A percentile compares a stretch with the other conserved stretches of the same genome.
These are phyloP conservation scores for Sclerotinia borealis DNA, from an alignment of 2,329 filamentous ascomycete species.

Conservation along the genomic window DNA sequence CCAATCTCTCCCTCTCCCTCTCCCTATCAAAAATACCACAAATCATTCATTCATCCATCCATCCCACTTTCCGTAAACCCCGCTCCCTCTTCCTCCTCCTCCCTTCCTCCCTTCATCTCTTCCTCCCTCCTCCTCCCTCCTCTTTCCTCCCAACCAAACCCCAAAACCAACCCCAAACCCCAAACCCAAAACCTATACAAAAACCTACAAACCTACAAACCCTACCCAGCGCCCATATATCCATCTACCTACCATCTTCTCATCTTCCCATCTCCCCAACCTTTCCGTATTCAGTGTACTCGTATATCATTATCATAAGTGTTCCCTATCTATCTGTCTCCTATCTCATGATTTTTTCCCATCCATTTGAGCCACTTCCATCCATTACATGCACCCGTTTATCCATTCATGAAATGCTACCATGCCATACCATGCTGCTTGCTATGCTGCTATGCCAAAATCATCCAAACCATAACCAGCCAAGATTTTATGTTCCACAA, in stretches of 20 bases:
- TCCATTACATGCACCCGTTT: no score
- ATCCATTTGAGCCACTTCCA: not conserved
- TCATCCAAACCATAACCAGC: not conserved
- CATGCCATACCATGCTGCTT: not conserved
- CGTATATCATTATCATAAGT: not conserved
- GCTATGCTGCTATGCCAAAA: not conserved
- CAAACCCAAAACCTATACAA: not conserved
- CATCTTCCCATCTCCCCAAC: no score
- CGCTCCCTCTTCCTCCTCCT: not conserved
- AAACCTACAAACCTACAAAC: no score
- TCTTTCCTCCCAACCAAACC: no score
- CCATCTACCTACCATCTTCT: no score
- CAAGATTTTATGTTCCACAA: not conserved
- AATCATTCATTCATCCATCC: not conserved
- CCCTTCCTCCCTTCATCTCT: no score
- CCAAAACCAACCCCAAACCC: not conserved
- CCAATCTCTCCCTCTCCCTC: no score
- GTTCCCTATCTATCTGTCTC: not conserved
- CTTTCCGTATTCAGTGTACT: no score
- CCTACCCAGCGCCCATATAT: no score
- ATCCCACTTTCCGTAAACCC: not conserved
- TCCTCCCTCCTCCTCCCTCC: no score
- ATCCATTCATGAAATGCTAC: not conserved
- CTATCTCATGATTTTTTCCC: not conserved
- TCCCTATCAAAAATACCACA: no score